Evolutionary conservation across 1,284 basidiomycete genomes (phyloP).

Genomic region (Boletus hoseneyae): DNA sequence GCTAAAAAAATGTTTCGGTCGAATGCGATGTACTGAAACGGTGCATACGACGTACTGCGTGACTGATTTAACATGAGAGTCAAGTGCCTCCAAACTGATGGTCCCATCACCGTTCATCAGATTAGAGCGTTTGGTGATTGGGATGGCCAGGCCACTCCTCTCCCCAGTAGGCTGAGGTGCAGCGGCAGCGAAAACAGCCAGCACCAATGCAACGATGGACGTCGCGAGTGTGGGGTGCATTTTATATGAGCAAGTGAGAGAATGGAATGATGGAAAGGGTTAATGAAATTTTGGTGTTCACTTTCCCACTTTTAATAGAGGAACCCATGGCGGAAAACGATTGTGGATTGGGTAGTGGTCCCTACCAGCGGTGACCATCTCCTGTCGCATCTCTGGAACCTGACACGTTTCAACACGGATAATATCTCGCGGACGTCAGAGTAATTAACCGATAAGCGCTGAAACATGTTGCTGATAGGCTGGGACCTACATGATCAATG

Average conservation of each 20-base stretch:
- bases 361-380: too few relatives aligned
- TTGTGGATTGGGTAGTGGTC: too few relatives aligned
- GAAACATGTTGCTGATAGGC: too few relatives aligned
- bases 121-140: slow-evolving; percentile 15
- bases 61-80: slow-evolving; percentile 6
- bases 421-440: too few relatives aligned
- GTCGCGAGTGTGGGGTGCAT: slow-evolving; percentile 20
- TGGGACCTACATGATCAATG: too few relatives aligned
- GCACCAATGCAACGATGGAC: slow-evolving; percentile 5
- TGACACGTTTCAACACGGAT: too few relatives aligned
- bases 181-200: slow-evolving; percentile 15
- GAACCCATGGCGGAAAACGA: too few relatives aligned
- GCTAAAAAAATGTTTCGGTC: not conserved
- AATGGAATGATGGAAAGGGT: too few relatives aligned
- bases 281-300: too few relatives aligned
- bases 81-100: slow-evolving; percentile 12
- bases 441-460: too few relatives aligned
- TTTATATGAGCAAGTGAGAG: not conserved
- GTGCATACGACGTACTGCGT: slow-evolving; percentile 10
- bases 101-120: slow-evolving; percentile 9
- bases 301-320: too few relatives aligned
- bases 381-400: too few relatives aligned
- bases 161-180: slow-evolving; percentile 3
- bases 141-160: slow-evolving; percentile 2
- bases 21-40: not conserved